Percentiles rank a stretch among this genome's conserved stretches.
Conservation (phyloP, 1,284 basidiomycete species). For the Cutaneotrichosporon dermatis region DNA sequence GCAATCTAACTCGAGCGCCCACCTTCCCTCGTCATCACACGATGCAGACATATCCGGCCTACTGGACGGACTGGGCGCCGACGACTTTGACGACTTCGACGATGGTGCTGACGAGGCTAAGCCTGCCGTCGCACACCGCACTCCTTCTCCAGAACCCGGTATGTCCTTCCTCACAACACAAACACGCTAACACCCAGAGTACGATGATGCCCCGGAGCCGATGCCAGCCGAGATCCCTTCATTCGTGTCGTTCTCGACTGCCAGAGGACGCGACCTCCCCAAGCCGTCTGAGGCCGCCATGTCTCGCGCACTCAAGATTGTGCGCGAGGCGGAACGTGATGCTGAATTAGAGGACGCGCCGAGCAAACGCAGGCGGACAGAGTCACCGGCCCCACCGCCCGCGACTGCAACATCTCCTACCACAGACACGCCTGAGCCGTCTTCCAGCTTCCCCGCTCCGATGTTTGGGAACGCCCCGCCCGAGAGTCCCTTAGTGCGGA, state of each 20-base stretch:
- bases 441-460: too few relatives aligned
- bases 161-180: too few relatives aligned
- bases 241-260: conserved; percentile 32
- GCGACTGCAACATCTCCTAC: too few relatives aligned
- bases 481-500: conserved; percentile 2
- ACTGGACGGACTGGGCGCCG: conserved; percentile 31
- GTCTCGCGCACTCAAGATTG: conserved; percentile 25
- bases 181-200: not conserved
- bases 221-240: conserved; percentile 15
- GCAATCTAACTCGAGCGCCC: too few relatives aligned
- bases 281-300: conserved; percentile 31
- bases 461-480: not conserved
- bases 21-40: too few relatives aligned
- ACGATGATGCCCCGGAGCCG: conserved; percentile 7
- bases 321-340: conserved; percentile 17
- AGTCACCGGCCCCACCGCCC: not conserved
- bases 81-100: conserved; percentile 33
- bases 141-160: too few relatives aligned
- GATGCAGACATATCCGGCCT: conserved; percentile 27
- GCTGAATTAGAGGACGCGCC: conserved; percentile 19
- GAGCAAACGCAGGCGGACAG: conserved; percentile 4
- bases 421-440: too few relatives aligned
- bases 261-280: conserved; percentile 22
- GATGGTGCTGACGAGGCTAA: not conserved
- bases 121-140: too few relatives aligned